Percentiles rank a stretch among this genome's conserved stretches.
These are phyloP conservation scores for Cyphellophora europaea DNA, from an alignment of 2,329 filamentous ascomycete genomes.

Conservation along the genomic window DNA sequence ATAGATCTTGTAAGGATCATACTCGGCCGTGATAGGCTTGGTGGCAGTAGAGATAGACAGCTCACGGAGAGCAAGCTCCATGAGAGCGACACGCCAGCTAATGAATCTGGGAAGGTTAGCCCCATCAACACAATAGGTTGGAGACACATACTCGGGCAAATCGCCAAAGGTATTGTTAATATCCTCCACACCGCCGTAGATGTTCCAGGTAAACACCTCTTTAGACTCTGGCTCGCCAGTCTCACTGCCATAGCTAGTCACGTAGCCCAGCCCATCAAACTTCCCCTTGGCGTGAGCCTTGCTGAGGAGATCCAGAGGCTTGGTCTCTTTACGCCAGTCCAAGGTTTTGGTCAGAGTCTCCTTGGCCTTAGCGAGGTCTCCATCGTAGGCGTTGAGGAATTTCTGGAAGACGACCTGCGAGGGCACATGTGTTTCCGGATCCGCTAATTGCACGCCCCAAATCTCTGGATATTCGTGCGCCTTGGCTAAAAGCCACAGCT, in stretches of 20 bases:
- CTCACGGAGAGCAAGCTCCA: constrained; percentile 74
- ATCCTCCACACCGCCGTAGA: constrained; percentile 81
- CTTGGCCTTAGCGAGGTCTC: constrained; percentile 62
- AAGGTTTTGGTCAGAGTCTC: constrained; percentile 72
- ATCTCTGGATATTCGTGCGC: constrained; percentile 59
- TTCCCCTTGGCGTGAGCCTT: constrained; percentile 56
- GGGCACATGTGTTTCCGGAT: constrained; percentile 48
- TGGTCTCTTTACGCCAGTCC: constrained; percentile 69
- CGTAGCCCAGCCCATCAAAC: constrained; percentile 71
- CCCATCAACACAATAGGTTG: background rate
- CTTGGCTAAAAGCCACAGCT: constrained; percentile 19
- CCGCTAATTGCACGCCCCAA: constrained; percentile 67
- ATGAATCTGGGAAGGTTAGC: constrained; percentile 56
- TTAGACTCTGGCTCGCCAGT: constrained; percentile 34
- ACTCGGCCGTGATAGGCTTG: constrained; percentile 59
- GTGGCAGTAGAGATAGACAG: constrained; percentile 63
- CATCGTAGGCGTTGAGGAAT: constrained; percentile 82
- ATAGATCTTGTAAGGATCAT: constrained; percentile 80
- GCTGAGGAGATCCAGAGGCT: constrained; percentile 58
- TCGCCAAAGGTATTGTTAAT: constrained; percentile 73
- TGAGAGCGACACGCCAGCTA: constrained; percentile 78
- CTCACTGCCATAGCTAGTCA: constrained; percentile 52
- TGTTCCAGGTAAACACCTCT: constrained; percentile 76
- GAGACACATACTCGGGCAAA: constrained; percentile 58
- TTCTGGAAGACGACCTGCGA: constrained; percentile 84